Evolutionary conservation across 352 stramenopile genomes (phyloP).

Genomic region (Phytopythium helicoides): DNA sequence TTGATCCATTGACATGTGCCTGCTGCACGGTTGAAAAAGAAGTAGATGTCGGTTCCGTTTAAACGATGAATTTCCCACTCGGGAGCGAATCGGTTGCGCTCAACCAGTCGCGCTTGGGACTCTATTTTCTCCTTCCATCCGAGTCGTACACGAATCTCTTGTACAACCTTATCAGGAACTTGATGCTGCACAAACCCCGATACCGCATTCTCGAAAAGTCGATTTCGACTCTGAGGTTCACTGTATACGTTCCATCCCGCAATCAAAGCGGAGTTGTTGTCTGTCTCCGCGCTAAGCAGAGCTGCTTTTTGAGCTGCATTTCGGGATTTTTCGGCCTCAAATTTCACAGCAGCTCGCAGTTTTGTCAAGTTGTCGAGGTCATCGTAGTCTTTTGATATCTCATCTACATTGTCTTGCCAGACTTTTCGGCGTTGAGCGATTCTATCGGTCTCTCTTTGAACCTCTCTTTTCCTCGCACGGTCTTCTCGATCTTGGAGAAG

Average conservation of each 20-base stretch:
- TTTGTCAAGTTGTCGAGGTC: conserved; percentile 45
- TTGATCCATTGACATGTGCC: conserved; percentile 56
- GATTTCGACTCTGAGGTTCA: conserved; percentile 56
- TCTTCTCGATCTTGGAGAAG: conserved; percentile 27
- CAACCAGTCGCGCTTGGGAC: conserved; percentile 41
- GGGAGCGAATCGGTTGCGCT: conserved; percentile 38
- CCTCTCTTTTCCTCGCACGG: conserved; percentile 26
- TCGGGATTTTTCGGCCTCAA: conserved; percentile 5
- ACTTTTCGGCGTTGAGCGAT: conserved; percentile 21
- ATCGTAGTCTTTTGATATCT: conserved; percentile 45
- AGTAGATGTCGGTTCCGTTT: conserved; percentile 56
- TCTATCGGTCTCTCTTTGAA: conserved; percentile 27
- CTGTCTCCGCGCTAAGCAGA: not conserved
- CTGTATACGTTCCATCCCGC: conserved; percentile 48
- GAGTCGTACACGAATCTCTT: conserved; percentile 28
- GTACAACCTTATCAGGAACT: conserved; percentile 40
- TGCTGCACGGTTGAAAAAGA: conserved; percentile 66
- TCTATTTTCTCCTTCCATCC: conserved; percentile 72
- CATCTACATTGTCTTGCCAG: conserved; percentile 48
- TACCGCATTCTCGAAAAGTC: conserved; percentile 53
- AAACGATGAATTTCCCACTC: conserved; percentile 66
- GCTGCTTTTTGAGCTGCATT: not conserved
- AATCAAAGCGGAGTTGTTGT: conserved; percentile 11
- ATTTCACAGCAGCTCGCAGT: conserved; percentile 33
- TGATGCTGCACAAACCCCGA: conserved; percentile 69